Conservation (phyloP, 2,329 filamentous ascomycete genomes). For the Harringtonia lauricola region DNA sequence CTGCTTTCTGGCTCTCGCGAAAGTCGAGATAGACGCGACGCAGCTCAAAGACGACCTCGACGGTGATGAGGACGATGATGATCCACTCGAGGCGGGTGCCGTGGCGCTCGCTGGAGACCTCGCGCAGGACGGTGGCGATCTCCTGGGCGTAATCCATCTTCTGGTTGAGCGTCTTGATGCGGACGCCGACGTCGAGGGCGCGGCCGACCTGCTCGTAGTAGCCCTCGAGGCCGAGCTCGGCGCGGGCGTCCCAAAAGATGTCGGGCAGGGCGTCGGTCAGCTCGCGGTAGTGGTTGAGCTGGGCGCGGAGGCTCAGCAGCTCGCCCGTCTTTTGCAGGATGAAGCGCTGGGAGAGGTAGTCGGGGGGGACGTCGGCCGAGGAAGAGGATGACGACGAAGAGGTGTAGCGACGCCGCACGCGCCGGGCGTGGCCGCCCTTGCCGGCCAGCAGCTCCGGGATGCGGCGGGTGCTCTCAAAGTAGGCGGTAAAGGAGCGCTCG, state of each 20-base stretch:
- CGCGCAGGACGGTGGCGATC: slow-evolving; percentile 78
- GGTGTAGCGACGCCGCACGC: neutral
- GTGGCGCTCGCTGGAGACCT: slow-evolving; percentile 84
- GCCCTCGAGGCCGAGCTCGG: slow-evolving; percentile 80
- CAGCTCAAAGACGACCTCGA: slow-evolving; percentile 85
- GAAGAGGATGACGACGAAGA: slow-evolving; percentile 19
- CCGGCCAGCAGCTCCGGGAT: slow-evolving; percentile 68
- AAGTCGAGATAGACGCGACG: slow-evolving; percentile 46
- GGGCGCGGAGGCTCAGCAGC: slow-evolving; percentile 76
- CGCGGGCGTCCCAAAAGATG: slow-evolving; percentile 88
- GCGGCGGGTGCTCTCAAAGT: slow-evolving; percentile 75
- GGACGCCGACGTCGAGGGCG: slow-evolving; percentile 79
- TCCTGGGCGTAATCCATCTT: slow-evolving; percentile 98
- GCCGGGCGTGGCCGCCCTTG: slow-evolving; percentile 28
- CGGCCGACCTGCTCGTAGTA: slow-evolving; percentile 93
- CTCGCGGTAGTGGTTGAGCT: slow-evolving; percentile 94
- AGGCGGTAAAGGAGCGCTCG: slow-evolving; percentile 69
- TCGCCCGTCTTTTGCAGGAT: slow-evolving; percentile 92
- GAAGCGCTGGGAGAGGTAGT: slow-evolving; percentile 57
- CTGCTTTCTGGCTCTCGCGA: neutral
- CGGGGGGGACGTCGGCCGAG: neutral
- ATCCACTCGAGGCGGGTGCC: slow-evolving; percentile 85
- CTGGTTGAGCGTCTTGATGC: slow-evolving; percentile 86
- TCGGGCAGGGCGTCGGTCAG: slow-evolving; percentile 91
- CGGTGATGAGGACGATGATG: slow-evolving; percentile 85